Conservation (phyloP, 192 early-diverging fungal genomes). For the Phycomyces blakesleeanus region DNA sequence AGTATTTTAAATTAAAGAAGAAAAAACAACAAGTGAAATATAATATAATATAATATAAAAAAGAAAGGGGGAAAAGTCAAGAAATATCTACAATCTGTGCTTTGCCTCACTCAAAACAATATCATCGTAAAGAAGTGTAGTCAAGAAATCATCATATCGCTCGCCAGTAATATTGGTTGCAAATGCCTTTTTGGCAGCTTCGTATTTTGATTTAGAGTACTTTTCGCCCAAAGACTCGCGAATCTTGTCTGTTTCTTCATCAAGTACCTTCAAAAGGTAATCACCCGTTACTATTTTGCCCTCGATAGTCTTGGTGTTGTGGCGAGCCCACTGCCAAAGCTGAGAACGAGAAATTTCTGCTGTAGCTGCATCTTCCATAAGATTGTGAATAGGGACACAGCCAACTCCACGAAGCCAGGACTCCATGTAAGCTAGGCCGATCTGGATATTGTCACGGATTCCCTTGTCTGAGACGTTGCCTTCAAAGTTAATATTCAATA, state of each 20-base stretch:
- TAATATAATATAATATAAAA: too few species aligned
- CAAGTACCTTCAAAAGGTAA: slow-evolving; percentile 69
- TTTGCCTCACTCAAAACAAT: slow-evolving; percentile 51
- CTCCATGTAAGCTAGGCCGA: slow-evolving; percentile 93
- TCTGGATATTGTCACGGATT: slow-evolving; percentile 86
- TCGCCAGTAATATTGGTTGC: slow-evolving; percentile 74
- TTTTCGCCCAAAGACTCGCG: slow-evolving; percentile 60
- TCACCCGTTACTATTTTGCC: slow-evolving; percentile 78
- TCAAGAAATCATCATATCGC: slow-evolving; percentile 91
- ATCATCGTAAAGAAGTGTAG: slow-evolving; percentile 86
- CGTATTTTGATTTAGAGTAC: slow-evolving; percentile 64
- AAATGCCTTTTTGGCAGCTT: slow-evolving; percentile 62
- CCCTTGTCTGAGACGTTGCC: slow-evolving; percentile 84
- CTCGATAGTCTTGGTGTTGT: slow-evolving; percentile 73
- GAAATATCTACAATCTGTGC: slow-evolving; percentile 21
- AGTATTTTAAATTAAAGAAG: not conserved
- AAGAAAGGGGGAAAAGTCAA: not conserved
- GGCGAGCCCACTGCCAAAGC: slow-evolving; percentile 95
- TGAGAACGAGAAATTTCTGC: slow-evolving; percentile 96
- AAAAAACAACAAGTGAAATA: too few species aligned
- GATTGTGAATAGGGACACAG: slow-evolving; percentile 96
- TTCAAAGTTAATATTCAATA: slow-evolving; percentile 69
- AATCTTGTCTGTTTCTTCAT: slow-evolving; percentile 76
- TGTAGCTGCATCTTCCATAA: slow-evolving; percentile 98
- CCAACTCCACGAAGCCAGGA: slow-evolving; percentile 91